Conservation (phyloP, 2,329 filamentous ascomycete species). For the Stagonosporopsis chrysanthemi region DNA sequence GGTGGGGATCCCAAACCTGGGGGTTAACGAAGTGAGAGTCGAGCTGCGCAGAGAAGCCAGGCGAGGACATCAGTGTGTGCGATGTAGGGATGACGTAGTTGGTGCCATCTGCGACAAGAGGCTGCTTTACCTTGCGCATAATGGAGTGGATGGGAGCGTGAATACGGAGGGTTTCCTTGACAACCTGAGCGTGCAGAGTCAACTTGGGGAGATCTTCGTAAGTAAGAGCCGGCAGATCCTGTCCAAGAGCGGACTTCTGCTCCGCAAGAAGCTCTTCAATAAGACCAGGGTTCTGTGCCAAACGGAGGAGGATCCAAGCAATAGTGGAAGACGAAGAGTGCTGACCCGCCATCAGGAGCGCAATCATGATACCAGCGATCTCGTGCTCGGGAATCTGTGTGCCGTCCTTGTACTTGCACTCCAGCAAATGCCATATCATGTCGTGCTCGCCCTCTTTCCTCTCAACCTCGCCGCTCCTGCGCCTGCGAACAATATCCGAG, state of each 20-base stretch:
- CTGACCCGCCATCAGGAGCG: constrained; percentile 88
- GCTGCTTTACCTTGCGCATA: constrained; percentile 87
- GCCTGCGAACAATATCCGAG: constrained; percentile 79
- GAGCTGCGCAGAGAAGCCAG: constrained; percentile 79
- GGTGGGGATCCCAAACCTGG: constrained; percentile 84
- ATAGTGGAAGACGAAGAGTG: constrained; percentile 86
- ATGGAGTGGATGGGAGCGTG: constrained; percentile 96
- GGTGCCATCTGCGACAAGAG: constrained; percentile 83
- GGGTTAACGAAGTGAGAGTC: constrained; percentile 82
- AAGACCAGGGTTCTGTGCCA: constrained; percentile 78
- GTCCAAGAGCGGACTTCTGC: constrained; percentile 75
- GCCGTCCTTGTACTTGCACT: constrained; percentile 83
- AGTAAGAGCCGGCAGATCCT: constrained; percentile 75
- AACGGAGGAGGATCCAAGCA: constrained; percentile 83
- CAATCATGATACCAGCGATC: constrained; percentile 93
- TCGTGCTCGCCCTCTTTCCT: constrained; percentile 64
- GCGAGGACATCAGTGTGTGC: constrained; percentile 84
- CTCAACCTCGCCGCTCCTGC: constrained; percentile 62
- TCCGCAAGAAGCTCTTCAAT: constrained; percentile 84
- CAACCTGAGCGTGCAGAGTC: constrained; percentile 80
- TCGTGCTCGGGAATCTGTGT: constrained; percentile 80
- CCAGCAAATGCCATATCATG: constrained; percentile 93
- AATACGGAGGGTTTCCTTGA: constrained; percentile 91
- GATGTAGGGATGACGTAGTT: constrained; percentile 81
- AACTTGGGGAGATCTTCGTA: constrained; percentile 82